Evolutionary conservation across 352 stramenopile species (phyloP).

Genomic region (Peronospora destructor): DNA sequence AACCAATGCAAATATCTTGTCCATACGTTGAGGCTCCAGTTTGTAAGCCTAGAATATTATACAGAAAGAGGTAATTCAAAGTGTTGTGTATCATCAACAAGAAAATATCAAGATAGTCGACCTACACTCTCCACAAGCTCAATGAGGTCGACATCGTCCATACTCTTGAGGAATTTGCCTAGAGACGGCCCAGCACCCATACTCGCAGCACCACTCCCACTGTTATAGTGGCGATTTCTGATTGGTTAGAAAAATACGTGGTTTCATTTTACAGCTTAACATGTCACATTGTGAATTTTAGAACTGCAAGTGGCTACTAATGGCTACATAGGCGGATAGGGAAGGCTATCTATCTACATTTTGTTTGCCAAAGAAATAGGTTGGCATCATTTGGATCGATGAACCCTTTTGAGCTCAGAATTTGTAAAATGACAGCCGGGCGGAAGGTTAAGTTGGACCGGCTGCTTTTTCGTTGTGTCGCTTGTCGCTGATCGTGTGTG

Average conservation of each 20-base stretch:
- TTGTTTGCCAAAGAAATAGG: too few relatives aligned
- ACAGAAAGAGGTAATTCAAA: background rate
- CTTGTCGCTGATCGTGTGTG: conserved; percentile 14
- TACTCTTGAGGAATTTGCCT: conserved; percentile 44
- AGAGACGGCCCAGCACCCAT: conserved; percentile 49
- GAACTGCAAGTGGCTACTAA: background rate
- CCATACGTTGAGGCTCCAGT: conserved; percentile 43
- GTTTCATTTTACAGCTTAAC: background rate
- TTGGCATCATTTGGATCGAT: too few relatives aligned
- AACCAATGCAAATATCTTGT: conserved; percentile 38
- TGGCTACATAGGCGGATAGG: too few relatives aligned
- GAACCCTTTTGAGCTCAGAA: background rate
- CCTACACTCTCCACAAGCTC: conserved; percentile 39
- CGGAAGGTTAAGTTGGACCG: conserved; percentile 14
- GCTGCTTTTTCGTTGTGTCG: conserved; percentile 9
- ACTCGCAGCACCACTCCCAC: background rate
- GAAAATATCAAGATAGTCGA: background rate
- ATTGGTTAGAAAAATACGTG: conserved; percentile 4
- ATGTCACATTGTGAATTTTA: background rate
- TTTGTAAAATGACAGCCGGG: background rate
- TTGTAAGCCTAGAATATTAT: conserved; percentile 35
- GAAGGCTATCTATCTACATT: too few relatives aligned
- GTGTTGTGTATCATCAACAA: background rate
- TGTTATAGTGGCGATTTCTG: background rate
- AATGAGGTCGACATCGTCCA: conserved; percentile 55